Evolutionary conservation across 495 filamentous ascomycete species (phyloP).

Genomic region (Aspergillus campestris): DNA sequence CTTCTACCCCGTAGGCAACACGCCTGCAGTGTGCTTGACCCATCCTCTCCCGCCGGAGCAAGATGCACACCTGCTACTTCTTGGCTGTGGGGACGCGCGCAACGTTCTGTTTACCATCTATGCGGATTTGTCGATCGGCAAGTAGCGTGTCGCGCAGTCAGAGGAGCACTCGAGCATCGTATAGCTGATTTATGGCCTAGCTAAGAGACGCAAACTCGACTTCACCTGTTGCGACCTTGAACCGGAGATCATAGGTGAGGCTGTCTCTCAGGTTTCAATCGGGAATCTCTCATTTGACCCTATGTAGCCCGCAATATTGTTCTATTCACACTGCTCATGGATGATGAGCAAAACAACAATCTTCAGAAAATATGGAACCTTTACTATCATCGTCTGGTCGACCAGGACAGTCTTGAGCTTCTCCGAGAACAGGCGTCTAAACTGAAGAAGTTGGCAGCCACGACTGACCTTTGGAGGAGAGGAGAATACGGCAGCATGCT

Average conservation of each 20-base stretch:
- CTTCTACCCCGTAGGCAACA: constrained; percentile 44
- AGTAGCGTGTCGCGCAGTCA: not conserved
- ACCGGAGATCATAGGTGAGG: constrained; percentile 38
- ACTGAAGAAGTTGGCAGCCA: constrained; percentile 25
- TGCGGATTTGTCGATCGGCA: constrained; percentile 10
- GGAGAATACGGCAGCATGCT: constrained; percentile 25
- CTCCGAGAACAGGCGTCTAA: constrained; percentile 30
- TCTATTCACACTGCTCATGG: no score
- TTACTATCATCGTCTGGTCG: constrained; percentile 45
- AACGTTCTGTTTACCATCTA: constrained; percentile 43
- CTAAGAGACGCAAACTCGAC: constrained; percentile 3
- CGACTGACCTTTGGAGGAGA: constrained; percentile 25
- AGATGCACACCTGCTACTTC: constrained; percentile 38
- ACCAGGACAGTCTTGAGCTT: constrained; percentile 22
- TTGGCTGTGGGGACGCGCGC: constrained; percentile 46
- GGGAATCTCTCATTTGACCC: no score
- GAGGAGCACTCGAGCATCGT: no score
- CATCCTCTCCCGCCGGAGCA: constrained; percentile 37
- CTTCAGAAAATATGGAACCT: constrained; percentile 39
- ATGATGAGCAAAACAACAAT: no score
- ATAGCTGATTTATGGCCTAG: not conserved
- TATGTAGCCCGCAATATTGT: no score
- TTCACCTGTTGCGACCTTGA: constrained; percentile 45
- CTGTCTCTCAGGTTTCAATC: no score
- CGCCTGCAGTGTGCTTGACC: constrained; percentile 41